Base-by-base conservation (phyloP, 2,329 filamentous ascomycete genomes). In the Epichloe gansuensis region DNA sequence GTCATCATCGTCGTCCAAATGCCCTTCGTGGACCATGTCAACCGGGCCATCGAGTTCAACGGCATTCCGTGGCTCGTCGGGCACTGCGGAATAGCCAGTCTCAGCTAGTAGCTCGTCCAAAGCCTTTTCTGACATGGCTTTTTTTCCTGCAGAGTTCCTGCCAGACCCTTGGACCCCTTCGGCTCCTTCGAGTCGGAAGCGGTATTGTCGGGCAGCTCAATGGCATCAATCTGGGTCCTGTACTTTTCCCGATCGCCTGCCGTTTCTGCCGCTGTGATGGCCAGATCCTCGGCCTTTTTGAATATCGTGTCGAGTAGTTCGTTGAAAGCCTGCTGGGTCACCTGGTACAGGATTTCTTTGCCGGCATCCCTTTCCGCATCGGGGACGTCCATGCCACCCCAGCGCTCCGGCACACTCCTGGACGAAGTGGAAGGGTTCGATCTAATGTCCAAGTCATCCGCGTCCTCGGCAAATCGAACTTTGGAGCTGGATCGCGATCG, bases 241-340 rank as follows among this genome's bases (percentile, higher is more conserved):
- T 74, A 81, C 56, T 72, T 75, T 51, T 82, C 74, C 41, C 88
- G 80, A 52, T 81, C 73, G 9, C 72, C 70, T 56, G 78, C 80
- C 0, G 85, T 88, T 48, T 77, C 74, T 8, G 80, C 77, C 11
- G 83, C 83, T 52, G 81, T 76, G 54, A 93, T 70, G 1, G 89
- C 83, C 17, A 88, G 66, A 57, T 91, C 83, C 66, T 97, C 91
- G 58, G 85, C 85, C 4, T 78, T 75, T 59, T 85, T 85, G 72
- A 98, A 98, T 0, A 98, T 75, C 1, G 83, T 78, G 62, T 97
- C 88, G 0, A 98, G 78, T 2, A 97, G 74, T 68, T 97, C 90
- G 62, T 97, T 96, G 70, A 95, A 88, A 0, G 89, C 68, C 67
- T 95, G 86, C 66, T 96, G 90, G 0, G 88, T 90, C 35, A 94